Conservation (phyloP, 768 basidiomycete genomes). For the Leccinum obscurum region DNA sequence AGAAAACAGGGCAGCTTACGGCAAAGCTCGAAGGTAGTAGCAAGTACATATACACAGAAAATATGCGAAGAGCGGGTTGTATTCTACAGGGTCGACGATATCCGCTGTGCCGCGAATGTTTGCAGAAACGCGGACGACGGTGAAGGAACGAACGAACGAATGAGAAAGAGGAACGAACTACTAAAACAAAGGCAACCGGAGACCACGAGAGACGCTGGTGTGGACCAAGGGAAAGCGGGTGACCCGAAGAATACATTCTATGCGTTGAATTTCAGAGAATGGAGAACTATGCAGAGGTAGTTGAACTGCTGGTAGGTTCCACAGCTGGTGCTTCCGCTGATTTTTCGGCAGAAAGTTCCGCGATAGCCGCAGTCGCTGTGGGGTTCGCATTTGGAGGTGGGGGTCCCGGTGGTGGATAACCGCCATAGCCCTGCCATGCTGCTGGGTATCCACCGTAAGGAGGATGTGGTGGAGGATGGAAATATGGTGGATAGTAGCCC, state of each 20-base stretch:
- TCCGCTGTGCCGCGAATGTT: conserved; percentile 15
- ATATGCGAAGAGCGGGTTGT: conserved; percentile 23
- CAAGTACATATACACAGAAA: conserved; percentile 33
- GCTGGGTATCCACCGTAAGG: conserved; percentile 32
- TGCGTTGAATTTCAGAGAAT: conserved; percentile 3
- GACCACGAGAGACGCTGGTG: conserved; percentile 15
- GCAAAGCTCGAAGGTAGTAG: conserved; percentile 5
- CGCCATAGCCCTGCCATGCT: conserved; percentile 31
- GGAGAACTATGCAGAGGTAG: conserved; percentile 21
- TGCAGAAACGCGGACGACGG: conserved; percentile 3
- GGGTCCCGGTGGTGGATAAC: conserved; percentile 32
- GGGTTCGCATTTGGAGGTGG: conserved; percentile 19
- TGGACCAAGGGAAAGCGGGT: conserved; percentile 14
- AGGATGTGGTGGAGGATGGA: conserved; percentile 28
- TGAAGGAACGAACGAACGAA: conserved; percentile 12
- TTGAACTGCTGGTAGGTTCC: conserved; percentile 19
- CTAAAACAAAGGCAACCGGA: conserved; percentile 25
- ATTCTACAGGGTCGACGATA: conserved; percentile 26
- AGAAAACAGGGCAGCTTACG: neutral
- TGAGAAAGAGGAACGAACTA: conserved; percentile 18
- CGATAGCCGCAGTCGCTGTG: conserved; percentile 14
- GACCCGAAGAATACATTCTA: conserved; percentile 30
- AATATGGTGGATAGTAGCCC: conserved; percentile 35
- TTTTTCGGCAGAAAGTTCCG: conserved; percentile 27
- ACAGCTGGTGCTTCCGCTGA: conserved; percentile 23